A percentile compares a stretch with the other conserved stretches of the same genome.
Conservation (phyloP, 2,329 filamentous ascomycete species). For the Claviceps monticola region DNA sequence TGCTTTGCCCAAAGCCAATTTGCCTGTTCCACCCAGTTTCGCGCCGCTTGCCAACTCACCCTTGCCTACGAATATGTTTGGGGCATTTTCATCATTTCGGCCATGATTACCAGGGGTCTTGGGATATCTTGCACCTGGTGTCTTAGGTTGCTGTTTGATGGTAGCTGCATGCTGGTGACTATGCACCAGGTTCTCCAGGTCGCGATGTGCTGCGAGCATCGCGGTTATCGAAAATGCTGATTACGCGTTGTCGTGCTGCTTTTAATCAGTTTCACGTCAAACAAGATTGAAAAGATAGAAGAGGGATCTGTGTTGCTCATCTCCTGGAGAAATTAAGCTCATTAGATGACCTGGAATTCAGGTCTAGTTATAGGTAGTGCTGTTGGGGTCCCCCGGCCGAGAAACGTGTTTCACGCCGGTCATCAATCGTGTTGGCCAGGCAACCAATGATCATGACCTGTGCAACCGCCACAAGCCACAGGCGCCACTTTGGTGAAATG, state of each 20-base stretch:
- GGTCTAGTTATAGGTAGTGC: conserved; percentile 1
- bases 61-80: conserved; percentile 23
- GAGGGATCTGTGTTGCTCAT: neutral
- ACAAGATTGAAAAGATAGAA: neutral
- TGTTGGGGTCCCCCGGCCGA: conserved; percentile 9
- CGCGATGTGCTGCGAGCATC: conserved; percentile 66
- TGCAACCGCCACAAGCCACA: conserved; percentile 16
- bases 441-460: conserved; percentile 12
- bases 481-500: conserved; percentile 4
- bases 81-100: conserved; percentile 72
- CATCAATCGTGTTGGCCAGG: conserved; percentile 12
- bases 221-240: conserved; percentile 4
- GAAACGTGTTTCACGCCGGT: conserved; percentile 4
- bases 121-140: conserved; percentile 58
- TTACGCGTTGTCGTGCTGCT: neutral
- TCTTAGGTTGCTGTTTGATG: conserved; percentile 69
- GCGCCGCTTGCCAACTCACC: conserved; percentile 34
- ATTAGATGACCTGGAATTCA: neutral
- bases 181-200: conserved; percentile 81
- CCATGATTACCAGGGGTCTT: conserved; percentile 73
- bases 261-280: neutral
- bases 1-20: conserved; percentile 33
- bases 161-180: conserved; percentile 56
- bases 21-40: conserved; percentile 39
- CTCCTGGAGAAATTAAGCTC: neutral